Evolutionary conservation across 106 monocot genomes (phyloP).

Genomic region (Iris macrosiphon): DNA sequence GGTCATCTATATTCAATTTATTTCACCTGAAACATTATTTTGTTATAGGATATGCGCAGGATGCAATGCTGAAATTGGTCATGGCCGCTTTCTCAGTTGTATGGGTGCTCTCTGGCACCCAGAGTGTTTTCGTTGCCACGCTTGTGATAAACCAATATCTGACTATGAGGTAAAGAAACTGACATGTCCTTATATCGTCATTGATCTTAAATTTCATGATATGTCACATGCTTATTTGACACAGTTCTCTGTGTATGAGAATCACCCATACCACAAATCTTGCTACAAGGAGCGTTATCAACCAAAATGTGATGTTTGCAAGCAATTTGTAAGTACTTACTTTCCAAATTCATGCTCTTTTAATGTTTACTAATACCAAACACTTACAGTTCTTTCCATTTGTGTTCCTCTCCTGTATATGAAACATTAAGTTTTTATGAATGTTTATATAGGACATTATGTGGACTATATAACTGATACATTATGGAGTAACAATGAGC

Average conservation of each 20-base stretch:
- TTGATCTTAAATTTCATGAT: neutral
- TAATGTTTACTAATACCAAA: neutral
- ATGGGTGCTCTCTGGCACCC: conserved; percentile 88
- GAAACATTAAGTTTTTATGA: too few relatives aligned
- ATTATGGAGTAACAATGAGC: too few relatives aligned
- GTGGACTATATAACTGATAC: too few relatives aligned
- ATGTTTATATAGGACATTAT: too few relatives aligned
- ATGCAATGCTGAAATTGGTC: conserved; percentile 61
- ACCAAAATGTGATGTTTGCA: conserved; percentile 94
- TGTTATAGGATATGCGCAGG: conserved; percentile 78
- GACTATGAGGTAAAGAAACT: conserved; percentile 46
- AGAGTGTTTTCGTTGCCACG: conserved; percentile 77
- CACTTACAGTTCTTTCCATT: neutral
- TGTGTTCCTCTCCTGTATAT: neutral
- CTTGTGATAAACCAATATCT: conserved; percentile 71
- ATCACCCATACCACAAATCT: conserved; percentile 75
- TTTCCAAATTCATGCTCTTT: neutral
- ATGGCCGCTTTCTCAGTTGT: conserved; percentile 82
- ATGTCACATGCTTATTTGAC: neutral
- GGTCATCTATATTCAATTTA: neutral
- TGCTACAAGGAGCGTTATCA: conserved; percentile 77
- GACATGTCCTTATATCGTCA: neutral
- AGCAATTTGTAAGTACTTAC: conserved; percentile 55
- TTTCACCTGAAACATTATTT: neutral
- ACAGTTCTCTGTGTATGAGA: conserved; percentile 73